Percentiles rank a stretch among this genome's conserved stretches.
Evolutionary conservation across 495 filamentous ascomycete genomes (phyloP).

Genomic region (Penicillium alfredii): DNA sequence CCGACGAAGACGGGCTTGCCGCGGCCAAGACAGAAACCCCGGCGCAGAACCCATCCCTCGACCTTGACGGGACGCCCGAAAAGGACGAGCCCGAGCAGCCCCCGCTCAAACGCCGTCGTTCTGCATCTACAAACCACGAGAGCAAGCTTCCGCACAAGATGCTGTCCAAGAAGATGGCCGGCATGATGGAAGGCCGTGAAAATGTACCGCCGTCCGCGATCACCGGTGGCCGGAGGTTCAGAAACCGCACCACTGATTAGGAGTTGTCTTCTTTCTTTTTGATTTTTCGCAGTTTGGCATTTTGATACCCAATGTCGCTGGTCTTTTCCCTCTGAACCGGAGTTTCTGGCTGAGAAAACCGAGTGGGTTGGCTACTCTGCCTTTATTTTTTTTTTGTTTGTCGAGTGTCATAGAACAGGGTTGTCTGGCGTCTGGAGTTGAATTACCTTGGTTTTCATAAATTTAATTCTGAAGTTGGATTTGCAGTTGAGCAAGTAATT

Average conservation of each 20-base stretch:
- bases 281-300: slow-evolving; percentile 7
- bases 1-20: slow-evolving; percentile 7
- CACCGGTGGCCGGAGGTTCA: slow-evolving; percentile 20
- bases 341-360: slow-evolving; percentile 20
- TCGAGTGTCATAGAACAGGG: not conserved
- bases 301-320: slow-evolving; percentile 26
- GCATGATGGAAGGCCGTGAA: slow-evolving; percentile 52
- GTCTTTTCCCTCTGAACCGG: slow-evolving; percentile 13
- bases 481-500: too few relatives aligned
- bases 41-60: slow-evolving; percentile 11
- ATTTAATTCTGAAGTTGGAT: too few relatives aligned
- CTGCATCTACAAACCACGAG: slow-evolving; percentile 30
- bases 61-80: slow-evolving; percentile 17
- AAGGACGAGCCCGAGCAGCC: slow-evolving; percentile 42
- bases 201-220: slow-evolving; percentile 47
- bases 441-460: too few relatives aligned
- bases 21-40: slow-evolving; percentile 17
- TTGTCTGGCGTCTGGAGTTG: too few relatives aligned
- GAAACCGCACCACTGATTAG: slow-evolving; percentile 26
- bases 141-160: slow-evolving; percentile 40
- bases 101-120: slow-evolving; percentile 49
- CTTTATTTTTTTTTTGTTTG: slow-evolving; percentile 5
- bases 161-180: slow-evolving; percentile 39
- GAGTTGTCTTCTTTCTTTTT: slow-evolving; percentile 3
- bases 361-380: slow-evolving; percentile 7